phyloP scores from a whole-genome alignment of 2,329 filamentous ascomycete species.

The Aspergillus sp. region DNA sequence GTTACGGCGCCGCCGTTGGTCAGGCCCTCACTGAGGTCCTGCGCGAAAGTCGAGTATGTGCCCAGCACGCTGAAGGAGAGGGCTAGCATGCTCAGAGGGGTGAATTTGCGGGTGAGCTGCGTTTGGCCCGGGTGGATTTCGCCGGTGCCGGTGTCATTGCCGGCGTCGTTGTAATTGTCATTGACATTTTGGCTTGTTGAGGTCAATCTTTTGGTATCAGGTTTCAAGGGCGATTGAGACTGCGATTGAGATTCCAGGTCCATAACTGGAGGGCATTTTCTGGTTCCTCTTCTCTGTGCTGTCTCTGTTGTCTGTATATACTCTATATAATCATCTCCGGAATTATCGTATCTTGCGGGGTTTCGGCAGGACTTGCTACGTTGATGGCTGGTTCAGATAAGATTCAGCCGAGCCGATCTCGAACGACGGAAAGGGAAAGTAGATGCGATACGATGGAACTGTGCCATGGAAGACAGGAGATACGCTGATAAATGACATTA shows the following conservation, averaged over 20 bases:
- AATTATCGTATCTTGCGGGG: constrained; percentile 9
- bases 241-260: no score
- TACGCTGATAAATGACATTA: no score
- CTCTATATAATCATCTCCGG: no score
- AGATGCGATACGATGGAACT: not conserved
- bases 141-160: constrained; percentile 3
- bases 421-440: not conserved
- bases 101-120: constrained; percentile 41
- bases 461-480: no score
- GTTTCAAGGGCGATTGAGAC: no score
- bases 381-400: constrained; percentile 5
- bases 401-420: not conserved
- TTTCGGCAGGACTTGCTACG: constrained; percentile 25
- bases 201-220: no score
- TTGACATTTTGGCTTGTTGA: no score
- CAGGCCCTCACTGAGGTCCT: constrained; percentile 45
- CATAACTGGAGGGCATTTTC: no score
- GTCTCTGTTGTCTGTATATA: not conserved
- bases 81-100: constrained; percentile 49
- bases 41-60: constrained; percentile 52
- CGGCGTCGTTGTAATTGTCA: no score
- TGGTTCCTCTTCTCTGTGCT: no score
- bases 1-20: constrained; percentile 48
- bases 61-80: constrained; percentile 50
- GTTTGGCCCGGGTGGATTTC: constrained; percentile 29